Evolutionary conservation across 2,329 filamentous ascomycete species (phyloP), one percentile per base, ranked within the genome.

Genomic region (Colletotrichum navitas): DNA sequence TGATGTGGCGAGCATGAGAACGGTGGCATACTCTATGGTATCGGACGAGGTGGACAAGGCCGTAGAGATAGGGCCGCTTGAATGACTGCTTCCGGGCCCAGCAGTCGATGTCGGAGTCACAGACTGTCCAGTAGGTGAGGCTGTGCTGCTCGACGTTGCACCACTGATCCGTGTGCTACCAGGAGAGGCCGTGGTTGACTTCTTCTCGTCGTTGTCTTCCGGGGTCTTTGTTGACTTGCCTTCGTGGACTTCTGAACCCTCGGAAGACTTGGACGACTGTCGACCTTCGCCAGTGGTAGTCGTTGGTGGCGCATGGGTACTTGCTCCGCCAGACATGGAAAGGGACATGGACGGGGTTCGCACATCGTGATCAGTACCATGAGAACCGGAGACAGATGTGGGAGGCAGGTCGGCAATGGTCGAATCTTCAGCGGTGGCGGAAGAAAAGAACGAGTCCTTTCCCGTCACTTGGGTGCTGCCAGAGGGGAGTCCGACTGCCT

Each of bases 1-100:
- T 2, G 51, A 51, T 1, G 66, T 68, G 18, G 66, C 66, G 34
- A 52, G 34, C 24, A 65, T 29, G 11, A 36, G 4, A 18, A 64
- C 24, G 2, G 36, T 26, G 2, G 60, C 55, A 24, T 49, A 58
- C 21, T 68, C 51, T n/a, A 11, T 8, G 3, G 5, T 5, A 1
- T 32, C 60, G 21, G 59, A 49, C 26, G 66, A 62, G 3, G 36
- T 41, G 2, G 34, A 5, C 7, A n/a, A 29, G 39, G n/a, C 8
- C 14, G 65, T 47, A 4, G 58, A 39, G 14, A 7, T 5, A 1
- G 52, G 51, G 16, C 32, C 41, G 1, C 3, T 26, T 5, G 60
- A 32, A 12, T 14, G 36, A 29, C 41, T 68, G 43, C 60, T 64
- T 14, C 51, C 52, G 1, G 60, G 51, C 12, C 24, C n/a, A 4